These are phyloP conservation scores for Arthrobotrys pseudoclavata DNA, from an alignment of 2,329 filamentous ascomycete genomes.

Conservation along the genomic window DNA sequence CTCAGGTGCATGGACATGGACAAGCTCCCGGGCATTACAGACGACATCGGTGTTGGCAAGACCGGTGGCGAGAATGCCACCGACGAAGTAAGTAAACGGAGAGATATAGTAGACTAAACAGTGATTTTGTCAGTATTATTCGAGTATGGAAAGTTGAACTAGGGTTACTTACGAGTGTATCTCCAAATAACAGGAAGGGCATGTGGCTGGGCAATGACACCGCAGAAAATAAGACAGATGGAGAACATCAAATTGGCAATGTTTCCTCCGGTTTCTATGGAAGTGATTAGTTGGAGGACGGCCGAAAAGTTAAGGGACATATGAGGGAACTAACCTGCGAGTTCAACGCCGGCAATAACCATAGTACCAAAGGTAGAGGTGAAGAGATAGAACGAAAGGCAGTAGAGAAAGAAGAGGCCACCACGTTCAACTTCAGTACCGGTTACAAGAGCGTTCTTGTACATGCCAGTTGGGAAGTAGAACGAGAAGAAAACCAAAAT, in stretches of 20 bases:
- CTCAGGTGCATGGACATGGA: conserved; percentile 75
- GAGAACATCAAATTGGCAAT: conserved; percentile 71
- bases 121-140: neutral
- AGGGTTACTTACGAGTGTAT: conserved; percentile 69
- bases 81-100: conserved; percentile 85
- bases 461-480: conserved; percentile 88
- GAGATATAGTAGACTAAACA: conserved; percentile 67
- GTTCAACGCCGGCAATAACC: conserved; percentile 80
- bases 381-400: conserved; percentile 82
- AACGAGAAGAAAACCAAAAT: conserved; percentile 85
- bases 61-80: conserved; percentile 78
- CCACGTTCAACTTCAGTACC: conserved; percentile 77
- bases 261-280: conserved; percentile 77
- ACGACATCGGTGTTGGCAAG: conserved; percentile 76
- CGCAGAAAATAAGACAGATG: conserved; percentile 64
- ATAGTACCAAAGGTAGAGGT: conserved; percentile 84
- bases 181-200: conserved; percentile 81
- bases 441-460: conserved; percentile 76
- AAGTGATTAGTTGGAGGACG: neutral
- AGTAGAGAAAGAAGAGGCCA: conserved; percentile 82
- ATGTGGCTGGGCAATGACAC: conserved; percentile 69
- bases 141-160: neutral
- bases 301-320: neutral
- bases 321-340: conserved; percentile 72
- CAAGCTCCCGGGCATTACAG: conserved; percentile 79